Percentiles rank a stretch among this genome's conserved stretches.
These are phyloP conservation scores for Phytophthora fragariaefolia DNA, from an alignment of 352 stramenopile species.

Conservation along the genomic window DNA sequence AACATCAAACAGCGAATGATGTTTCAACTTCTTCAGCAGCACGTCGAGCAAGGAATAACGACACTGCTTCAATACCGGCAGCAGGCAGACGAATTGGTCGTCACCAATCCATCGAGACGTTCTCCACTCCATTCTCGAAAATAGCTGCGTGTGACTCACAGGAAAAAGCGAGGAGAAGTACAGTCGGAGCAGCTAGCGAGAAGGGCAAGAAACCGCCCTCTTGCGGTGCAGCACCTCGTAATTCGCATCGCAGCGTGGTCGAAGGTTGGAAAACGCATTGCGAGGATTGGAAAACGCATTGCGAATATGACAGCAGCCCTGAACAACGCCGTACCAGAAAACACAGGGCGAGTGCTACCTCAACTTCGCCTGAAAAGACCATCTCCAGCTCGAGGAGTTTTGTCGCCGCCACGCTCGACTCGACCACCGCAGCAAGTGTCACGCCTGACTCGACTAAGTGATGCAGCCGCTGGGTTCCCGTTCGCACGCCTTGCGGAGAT, in stretches of 20 bases:
- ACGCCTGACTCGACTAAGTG: slow-evolving; percentile 8
- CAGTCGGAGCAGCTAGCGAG: slow-evolving; percentile 2
- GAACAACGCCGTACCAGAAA: background rate
- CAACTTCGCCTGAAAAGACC: slow-evolving; percentile 23
- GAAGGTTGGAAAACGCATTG: slow-evolving; percentile 1
- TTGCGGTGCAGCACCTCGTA: background rate
- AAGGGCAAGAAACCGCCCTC: slow-evolving; percentile 21
- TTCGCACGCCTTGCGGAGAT: slow-evolving; percentile 43
- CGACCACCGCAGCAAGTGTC: background rate
- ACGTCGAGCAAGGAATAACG: too few relatives aligned
- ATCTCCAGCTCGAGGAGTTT: slow-evolving; percentile 20
- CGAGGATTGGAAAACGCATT: slow-evolving; percentile 18
- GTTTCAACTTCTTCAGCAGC: too few relatives aligned
- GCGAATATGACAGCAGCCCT: slow-evolving; percentile 23
- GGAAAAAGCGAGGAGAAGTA: slow-evolving; percentile 9
- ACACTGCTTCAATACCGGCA: too few relatives aligned
- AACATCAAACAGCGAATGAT: too few relatives aligned
- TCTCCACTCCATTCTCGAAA: slow-evolving; percentile 15
- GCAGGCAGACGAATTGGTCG: too few relatives aligned
- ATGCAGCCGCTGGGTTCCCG: slow-evolving; percentile 16
- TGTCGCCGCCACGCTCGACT: slow-evolving; percentile 23
- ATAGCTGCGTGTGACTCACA: slow-evolving; percentile 30
- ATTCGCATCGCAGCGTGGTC: background rate
- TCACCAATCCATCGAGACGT: background rate
- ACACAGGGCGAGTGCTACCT: slow-evolving; percentile 19